These are phyloP conservation scores for Physcomitrium patens DNA, from an alignment of 225 moss, liverwort and hornwort species.

Conservation along the genomic window DNA sequence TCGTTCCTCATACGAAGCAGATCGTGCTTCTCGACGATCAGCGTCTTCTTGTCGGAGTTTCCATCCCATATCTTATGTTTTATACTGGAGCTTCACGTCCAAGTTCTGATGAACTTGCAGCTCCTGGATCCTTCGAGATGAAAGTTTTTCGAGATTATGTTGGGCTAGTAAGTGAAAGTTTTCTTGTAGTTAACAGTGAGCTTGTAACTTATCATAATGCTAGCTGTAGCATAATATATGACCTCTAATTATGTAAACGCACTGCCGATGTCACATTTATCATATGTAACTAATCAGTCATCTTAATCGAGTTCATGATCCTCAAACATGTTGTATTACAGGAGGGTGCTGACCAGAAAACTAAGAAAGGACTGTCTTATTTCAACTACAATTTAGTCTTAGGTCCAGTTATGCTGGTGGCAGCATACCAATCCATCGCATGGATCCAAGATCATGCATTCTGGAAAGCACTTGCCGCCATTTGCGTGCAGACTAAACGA, in stretches of 20 bases:
- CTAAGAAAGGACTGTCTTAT: slow-evolving; percentile 52
- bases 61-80: slow-evolving; percentile 70
- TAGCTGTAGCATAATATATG: not conserved
- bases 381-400: slow-evolving; percentile 78
- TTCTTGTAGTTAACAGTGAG: slow-evolving; percentile 27
- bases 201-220: slow-evolving; percentile 1
- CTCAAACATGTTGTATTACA: slow-evolving; percentile 37
- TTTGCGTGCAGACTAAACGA: slow-evolving; percentile 78
- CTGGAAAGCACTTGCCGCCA: slow-evolving; percentile 75
- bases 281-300: slow-evolving; percentile 21
- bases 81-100: slow-evolving; percentile 41
- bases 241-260: not conserved
- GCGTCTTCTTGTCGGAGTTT: slow-evolving; percentile 66
- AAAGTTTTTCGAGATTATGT: slow-evolving; percentile 76
- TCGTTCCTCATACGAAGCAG: slow-evolving; percentile 45
- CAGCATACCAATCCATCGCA: slow-evolving; percentile 73
- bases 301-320: slow-evolving; percentile 13
- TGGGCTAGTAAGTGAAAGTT: slow-evolving; percentile 63
- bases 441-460: slow-evolving; percentile 69
- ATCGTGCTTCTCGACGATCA: slow-evolving; percentile 52
- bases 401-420: slow-evolving; percentile 68
- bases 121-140: slow-evolving; percentile 56
- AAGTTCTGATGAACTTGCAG: slow-evolving; percentile 40
- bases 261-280: not conserved
- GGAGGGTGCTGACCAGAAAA: slow-evolving; percentile 75